Evolutionary conservation across 495 filamentous ascomycete genomes (phyloP).

Genomic region (Talaromyces ruber): DNA sequence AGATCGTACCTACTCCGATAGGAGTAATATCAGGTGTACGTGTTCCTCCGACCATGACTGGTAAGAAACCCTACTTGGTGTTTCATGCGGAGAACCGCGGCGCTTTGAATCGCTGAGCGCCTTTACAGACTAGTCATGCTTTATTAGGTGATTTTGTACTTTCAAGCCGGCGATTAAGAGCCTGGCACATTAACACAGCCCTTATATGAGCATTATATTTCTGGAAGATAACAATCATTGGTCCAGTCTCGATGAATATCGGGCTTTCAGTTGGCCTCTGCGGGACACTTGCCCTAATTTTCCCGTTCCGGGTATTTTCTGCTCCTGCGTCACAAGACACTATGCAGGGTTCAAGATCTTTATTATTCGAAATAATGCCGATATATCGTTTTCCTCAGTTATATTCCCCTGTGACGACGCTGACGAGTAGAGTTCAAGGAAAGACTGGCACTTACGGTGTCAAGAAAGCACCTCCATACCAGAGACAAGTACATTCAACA

Average conservation of each 20-base stretch:
- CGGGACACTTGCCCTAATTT: not conserved
- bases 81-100: not conserved
- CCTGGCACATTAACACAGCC: not conserved
- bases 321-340: not conserved
- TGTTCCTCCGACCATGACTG: too few species aligned
- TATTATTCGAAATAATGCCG: not conserved
- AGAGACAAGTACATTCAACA: not conserved
- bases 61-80: too few species aligned
- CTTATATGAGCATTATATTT: not conserved
- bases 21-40: too few species aligned
- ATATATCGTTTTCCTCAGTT: not conserved
- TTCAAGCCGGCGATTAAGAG: not conserved
- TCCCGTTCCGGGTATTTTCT: not conserved
- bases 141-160: not conserved
- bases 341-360: not conserved
- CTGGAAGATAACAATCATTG: not conserved
- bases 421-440: not conserved
- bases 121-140: not conserved
- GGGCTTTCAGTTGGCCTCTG: not conserved
- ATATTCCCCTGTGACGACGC: too few species aligned
- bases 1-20: too few species aligned
- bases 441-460: not conserved
- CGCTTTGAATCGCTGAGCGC: not conserved
- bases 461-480: not conserved
- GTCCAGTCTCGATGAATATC: not conserved